Percentiles rank a stretch among this genome's conserved stretches.
These are phyloP conservation scores for Aureobasidium lini DNA, from an alignment of 2,329 filamentous ascomycete species.

Conservation along the genomic window DNA sequence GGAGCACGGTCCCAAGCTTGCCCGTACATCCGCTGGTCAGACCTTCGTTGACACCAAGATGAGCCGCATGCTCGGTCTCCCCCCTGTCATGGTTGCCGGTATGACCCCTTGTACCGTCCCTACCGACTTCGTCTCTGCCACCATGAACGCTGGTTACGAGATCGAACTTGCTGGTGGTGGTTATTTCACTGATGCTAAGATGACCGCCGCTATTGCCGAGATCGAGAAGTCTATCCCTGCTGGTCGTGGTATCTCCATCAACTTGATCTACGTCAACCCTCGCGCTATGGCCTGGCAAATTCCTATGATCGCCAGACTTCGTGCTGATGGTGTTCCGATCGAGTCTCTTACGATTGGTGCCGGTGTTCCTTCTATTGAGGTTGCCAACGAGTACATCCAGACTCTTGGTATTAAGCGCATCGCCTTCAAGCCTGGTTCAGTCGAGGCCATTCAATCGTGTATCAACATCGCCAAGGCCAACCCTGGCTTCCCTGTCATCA, in stretches of 20 bases:
- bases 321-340: constrained; percentile 80
- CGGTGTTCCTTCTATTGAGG: constrained; percentile 87
- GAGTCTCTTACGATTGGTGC: constrained; percentile 89
- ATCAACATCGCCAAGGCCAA: constrained; percentile 94
- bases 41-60: constrained; percentile 97
- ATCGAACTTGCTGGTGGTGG: constrained; percentile 85
- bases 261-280: constrained; percentile 86
- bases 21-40: constrained; percentile 80
- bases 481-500: constrained; percentile 80
- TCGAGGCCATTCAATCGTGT: constrained; percentile 79
- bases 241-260: constrained; percentile 80
- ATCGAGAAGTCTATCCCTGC: constrained; percentile 78
- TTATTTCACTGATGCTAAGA: constrained; percentile 74
- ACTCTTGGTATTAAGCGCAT: constrained; percentile 91
- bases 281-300: constrained; percentile 91
- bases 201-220: constrained; percentile 76
- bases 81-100: constrained; percentile 82
- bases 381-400: constrained; percentile 88
- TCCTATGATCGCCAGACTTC: constrained; percentile 69
- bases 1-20: constrained; percentile 85
- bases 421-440: constrained; percentile 85
- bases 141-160: constrained; percentile 92
- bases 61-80: constrained; percentile 75
- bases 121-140: constrained; percentile 86
- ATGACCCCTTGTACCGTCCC: constrained; percentile 89